Base-by-base conservation (phyloP, 176 grass and related monocot genomes). In the Oryza longistaminata region DNA sequence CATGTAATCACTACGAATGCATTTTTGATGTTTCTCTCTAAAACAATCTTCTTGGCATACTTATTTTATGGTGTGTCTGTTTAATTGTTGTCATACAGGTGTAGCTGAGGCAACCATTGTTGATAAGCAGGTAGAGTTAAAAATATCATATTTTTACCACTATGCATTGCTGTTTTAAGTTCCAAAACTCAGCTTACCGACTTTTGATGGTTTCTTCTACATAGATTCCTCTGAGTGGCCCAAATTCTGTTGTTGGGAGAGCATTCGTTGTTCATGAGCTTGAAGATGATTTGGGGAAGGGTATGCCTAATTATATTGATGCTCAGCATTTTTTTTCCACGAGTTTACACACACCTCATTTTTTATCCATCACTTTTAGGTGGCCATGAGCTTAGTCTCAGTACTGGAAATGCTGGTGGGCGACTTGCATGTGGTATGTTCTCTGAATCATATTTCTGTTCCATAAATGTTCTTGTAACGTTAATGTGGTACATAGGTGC, bases 201-300 rank as follows among this genome's bases (percentile, higher is more conserved):
- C 49, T 35, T 82, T 73, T 77, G 12, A 66, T 66, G 11, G 61
- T 89, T 71, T 62, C 7, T 92, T 74, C 25, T 71, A 55, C 66
- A 64, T 44, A 99, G 96, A 99, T 99, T 82, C 93, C 90, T 78
- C 92, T 99, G 75, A 89, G 13, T 7, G 96, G 96, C 52, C 77
- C 88, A 48, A 96, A 96, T 82, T 88, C 93, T 79, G 90, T 96
- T 72, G 91, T 99, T 83, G 93, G 96, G 75, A 90, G 96, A 85
- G 96, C 96, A 71, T 94, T 99, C 76, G 96, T 99, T 77, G 96
- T 99, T 81, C 96, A 99, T 92, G 96, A 99, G 73, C 88, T 99
- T 90, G 77, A 88, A 90, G 96, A 99, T 89, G 96, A 99, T 89
- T 85, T 99, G 86, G 96, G 96, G 22, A 96, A 99, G 90, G 96